Evolutionary conservation across 805 yeast species (phyloP), one percentile per base, ranked within the genome.

Genomic region (Wickerhamiella domercqiae): DNA sequence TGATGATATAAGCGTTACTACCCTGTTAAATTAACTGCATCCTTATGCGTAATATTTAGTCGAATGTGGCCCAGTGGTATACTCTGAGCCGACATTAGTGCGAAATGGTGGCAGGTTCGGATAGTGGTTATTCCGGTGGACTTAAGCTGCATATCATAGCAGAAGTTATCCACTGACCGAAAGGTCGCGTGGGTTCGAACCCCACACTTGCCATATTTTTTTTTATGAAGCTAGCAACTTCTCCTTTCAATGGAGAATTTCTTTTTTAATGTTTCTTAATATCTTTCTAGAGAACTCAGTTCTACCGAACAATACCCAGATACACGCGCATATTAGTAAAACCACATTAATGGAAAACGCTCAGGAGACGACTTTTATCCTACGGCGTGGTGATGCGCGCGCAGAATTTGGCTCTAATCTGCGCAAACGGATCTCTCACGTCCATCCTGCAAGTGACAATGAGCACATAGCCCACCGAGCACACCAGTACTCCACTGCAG

Each of bases 241-340:
- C 16, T 38, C 11, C 25, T 33, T 26, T 14, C 14, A n/a, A 11
- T 29, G n/a, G 68, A 57, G 19, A 42, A 75, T 14, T 61, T 63
- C 41, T 73, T 73, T 21, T 71, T 70, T 50, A 75, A 75, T 48
- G 59, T 75, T 5, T 75, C 80, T 2, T 75, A 64, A 47, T 63
- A 63, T 19, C 60, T 67, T 1, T 55, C 68, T 3, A 45, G 67
- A 0, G 59, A 56, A 3, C 67, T 70, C n/a, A n/a, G n/a, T n/a
- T n/a, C n/a, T n/a, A n/a, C n/a, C n/a, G n/a, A n/a, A n/a, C n/a
- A n/a, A n/a, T n/a, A n/a, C n/a, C n/a, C n/a, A n/a, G n/a, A n/a
- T n/a, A n/a, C n/a, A n/a, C n/a, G n/a, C n/a, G n/a, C n/a, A n/a
- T n/a, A n/a, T n/a, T n/a, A n/a, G n/a, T n/a, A n/a, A n/a, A n/a